Conservation (phyloP, 306 rosid genomes). For the Elaeagnus macrophylla region DNA sequence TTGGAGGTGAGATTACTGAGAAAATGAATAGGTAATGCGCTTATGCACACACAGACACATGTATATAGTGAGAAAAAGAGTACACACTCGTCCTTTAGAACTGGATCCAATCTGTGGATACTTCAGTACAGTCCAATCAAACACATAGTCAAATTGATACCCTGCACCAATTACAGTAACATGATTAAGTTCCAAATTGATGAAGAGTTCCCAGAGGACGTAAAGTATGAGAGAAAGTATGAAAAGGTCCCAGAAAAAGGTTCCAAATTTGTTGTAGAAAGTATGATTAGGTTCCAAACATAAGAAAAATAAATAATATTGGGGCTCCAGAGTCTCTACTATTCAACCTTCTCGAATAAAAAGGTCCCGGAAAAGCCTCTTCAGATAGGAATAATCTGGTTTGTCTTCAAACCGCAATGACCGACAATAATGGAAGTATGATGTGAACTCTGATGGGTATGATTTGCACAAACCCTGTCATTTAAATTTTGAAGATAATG, state of each 20-base stretch:
- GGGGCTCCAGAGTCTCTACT: background rate
- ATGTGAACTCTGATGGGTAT: conserved; percentile 75
- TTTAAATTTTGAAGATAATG: background rate
- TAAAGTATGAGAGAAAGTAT: too few species aligned
- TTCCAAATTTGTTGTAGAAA: too few species aligned
- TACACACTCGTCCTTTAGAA: conserved; percentile 69
- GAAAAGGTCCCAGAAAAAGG: too few species aligned
- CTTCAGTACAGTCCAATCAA: conserved; percentile 93
- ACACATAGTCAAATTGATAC: conserved; percentile 91
- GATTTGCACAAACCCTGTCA: conserved; percentile 78
- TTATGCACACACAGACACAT: too few species aligned
- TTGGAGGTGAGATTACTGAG: background rate
- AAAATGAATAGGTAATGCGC: background rate
- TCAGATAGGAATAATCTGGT: conserved; percentile 91
- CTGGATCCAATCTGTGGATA: conserved; percentile 94
- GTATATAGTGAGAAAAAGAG: background rate
- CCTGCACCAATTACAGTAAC: conserved; percentile 41
- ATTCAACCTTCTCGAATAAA: conserved; percentile 89
- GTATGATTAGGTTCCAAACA: too few species aligned
- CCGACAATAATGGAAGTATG: conserved; percentile 90
- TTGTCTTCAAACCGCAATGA: conserved; percentile 91
- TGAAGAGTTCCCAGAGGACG: conserved; percentile 7
- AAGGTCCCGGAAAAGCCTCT: conserved; percentile 90
- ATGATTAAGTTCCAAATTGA: background rate
- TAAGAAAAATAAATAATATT: background rate